Conservation (phyloP, 2,329 filamentous ascomycete genomes). For the Drechslerella coelobrocha region DNA sequence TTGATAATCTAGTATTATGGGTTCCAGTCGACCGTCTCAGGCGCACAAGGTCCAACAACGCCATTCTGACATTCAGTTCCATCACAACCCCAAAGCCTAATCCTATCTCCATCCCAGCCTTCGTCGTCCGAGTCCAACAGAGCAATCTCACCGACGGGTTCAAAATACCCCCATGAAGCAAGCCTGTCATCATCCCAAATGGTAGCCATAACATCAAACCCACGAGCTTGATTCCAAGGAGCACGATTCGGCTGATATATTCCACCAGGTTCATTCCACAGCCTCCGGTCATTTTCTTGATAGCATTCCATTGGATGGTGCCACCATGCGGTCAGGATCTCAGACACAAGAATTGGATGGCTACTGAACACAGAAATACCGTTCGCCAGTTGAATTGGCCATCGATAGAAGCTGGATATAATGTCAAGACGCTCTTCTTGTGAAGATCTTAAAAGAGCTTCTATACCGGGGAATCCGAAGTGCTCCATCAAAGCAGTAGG, state of each 20-base stretch:
- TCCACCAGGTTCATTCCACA: slow-evolving; percentile 3
- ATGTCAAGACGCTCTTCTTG: slow-evolving; percentile 2
- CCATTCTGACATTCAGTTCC: too few species aligned
- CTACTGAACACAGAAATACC: not conserved
- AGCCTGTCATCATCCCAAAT: slow-evolving; percentile 36
- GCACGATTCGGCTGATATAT: slow-evolving; percentile 10
- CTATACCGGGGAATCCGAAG: slow-evolving; percentile 20
- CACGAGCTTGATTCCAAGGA: slow-evolving; percentile 29
- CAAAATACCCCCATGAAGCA: slow-evolving; percentile 28
- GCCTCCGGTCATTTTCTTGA: slow-evolving; percentile 1
- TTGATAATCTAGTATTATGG: too few species aligned
- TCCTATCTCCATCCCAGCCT: too few species aligned
- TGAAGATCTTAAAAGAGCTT: slow-evolving; percentile 12
- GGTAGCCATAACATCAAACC: slow-evolving; percentile 20
- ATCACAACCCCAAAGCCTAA: too few species aligned
- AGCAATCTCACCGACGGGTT: slow-evolving; percentile 8
- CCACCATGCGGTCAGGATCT: slow-evolving; percentile 15
- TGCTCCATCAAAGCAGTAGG: slow-evolving; percentile 12
- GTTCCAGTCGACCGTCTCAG: too few species aligned
- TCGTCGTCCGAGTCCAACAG: too few species aligned
- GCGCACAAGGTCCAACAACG: too few species aligned
- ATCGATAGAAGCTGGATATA: not conserved
- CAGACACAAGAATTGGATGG: too few species aligned
- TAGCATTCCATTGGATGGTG: not conserved
- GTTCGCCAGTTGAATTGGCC: not conserved